These are phyloP conservation scores for Arxiozyma slooffiae DNA, from an alignment of 1,139 yeast genomes.

Conservation along the genomic window DNA sequence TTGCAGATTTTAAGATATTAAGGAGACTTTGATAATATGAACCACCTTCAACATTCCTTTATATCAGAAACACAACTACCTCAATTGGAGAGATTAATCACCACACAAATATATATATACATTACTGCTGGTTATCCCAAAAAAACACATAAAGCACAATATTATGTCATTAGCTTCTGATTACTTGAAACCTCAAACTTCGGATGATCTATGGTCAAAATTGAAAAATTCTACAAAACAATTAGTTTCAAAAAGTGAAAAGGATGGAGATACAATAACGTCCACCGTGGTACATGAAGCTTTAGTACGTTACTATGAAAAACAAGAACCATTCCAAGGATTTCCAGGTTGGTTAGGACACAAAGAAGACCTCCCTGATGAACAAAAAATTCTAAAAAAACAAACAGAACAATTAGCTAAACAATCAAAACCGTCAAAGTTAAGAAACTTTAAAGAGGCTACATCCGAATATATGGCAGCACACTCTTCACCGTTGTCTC, in stretches of 20 bases:
- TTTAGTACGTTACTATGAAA: constrained; percentile 29
- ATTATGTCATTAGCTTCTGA: constrained; percentile 2
- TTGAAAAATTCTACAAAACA: constrained; percentile 28
- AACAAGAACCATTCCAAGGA: constrained; percentile 29
- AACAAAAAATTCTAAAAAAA: constrained; percentile 23
- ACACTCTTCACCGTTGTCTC: not conserved
- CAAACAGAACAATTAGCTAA: constrained; percentile 16
- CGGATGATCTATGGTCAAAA: constrained; percentile 26
- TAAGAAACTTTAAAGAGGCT: constrained; percentile 3
- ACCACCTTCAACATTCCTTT: too few species aligned
- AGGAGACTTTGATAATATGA: too few species aligned
- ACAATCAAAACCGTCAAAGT: constrained; percentile 7
- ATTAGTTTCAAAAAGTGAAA: constrained; percentile 29
- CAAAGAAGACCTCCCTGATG: constrained; percentile 29
- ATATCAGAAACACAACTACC: not conserved
- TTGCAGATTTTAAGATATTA: not conserved
- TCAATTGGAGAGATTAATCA: not conserved
- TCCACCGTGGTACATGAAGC: constrained; percentile 34
- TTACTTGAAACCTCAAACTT: constrained; percentile 7
- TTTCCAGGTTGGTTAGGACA: constrained; percentile 37
- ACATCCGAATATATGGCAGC: not conserved
- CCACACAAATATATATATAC: too few species aligned
- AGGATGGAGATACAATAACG: constrained; percentile 33
- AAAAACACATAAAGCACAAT: not conserved
- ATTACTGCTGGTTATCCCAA: too few species aligned